Conservation (phyloP, 306 rosid species). For the Lathyrus tuberosus region DNA sequence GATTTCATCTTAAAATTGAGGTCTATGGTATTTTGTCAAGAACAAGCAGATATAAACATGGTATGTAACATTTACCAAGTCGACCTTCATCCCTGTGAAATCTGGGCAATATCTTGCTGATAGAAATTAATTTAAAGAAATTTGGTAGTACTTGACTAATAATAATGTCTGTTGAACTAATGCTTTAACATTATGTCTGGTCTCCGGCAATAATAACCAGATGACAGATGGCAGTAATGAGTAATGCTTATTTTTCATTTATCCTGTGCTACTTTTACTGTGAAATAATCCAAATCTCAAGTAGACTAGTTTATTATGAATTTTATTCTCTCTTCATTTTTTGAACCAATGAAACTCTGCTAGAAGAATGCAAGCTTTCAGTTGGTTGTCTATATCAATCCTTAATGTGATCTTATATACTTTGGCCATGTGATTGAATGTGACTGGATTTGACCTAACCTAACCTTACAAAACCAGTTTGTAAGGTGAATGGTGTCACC, state of each 20-base stretch:
- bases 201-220: conserved; percentile 15
- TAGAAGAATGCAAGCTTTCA: conserved; percentile 18
- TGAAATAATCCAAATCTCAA: not conserved
- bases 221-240: not conserved
- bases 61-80: conserved; percentile 46
- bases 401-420: too few relatives aligned
- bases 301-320: conserved; percentile 20
- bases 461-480: too few relatives aligned
- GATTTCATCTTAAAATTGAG: conserved; percentile 55
- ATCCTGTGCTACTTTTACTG: conserved; percentile 6
- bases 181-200: conserved; percentile 13
- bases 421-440: too few relatives aligned
- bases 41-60: conserved; percentile 61
- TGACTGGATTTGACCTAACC: too few relatives aligned
- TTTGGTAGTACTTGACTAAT: not conserved
- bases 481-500: too few relatives aligned
- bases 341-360: not conserved
- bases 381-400: conserved; percentile 22
- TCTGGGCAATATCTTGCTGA: conserved; percentile 13
- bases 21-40: conserved; percentile 67
- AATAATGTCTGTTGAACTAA: conserved; percentile 1
- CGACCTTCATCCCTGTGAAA: conserved; percentile 19
- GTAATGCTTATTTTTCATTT: conserved; percentile 9
- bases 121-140: conserved; percentile 28
- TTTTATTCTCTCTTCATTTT: conserved; percentile 9